Conservation (phyloP, 805 yeast species). For the Sugiyamaella floridensis region DNA sequence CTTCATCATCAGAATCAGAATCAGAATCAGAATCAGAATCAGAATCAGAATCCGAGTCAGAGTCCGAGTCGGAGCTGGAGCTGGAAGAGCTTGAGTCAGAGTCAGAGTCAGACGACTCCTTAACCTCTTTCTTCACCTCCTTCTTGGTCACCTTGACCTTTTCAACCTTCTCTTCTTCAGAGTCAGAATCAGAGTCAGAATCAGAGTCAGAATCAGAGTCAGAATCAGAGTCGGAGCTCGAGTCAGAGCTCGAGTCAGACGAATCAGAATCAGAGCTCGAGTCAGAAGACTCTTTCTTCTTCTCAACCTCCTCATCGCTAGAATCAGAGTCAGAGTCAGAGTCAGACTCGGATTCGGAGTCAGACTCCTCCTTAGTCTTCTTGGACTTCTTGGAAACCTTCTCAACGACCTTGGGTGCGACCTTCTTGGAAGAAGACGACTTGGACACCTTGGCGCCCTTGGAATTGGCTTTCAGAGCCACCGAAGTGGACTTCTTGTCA, state of each 20-base stretch:
- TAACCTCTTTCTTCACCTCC: constrained; percentile 29
- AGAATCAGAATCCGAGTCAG: constrained; percentile 24
- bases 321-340: constrained; percentile 26
- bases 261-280: constrained; percentile 27
- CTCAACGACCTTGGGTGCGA: constrained; percentile 5
- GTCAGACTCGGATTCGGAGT: constrained; percentile 21
- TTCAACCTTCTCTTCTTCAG: constrained; percentile 20
- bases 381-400: constrained; percentile 8
- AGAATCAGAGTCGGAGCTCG: constrained; percentile 21
- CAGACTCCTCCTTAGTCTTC: constrained; percentile 14
- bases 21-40: constrained; percentile 20
- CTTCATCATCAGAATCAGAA: constrained; percentile 22
- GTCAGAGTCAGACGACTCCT: constrained; percentile 36
- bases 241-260: constrained; percentile 26
- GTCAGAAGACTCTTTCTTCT: constrained; percentile 32
- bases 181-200: constrained; percentile 21
- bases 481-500: constrained; percentile 5
- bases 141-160: constrained; percentile 11
- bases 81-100: constrained; percentile 23
- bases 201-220: constrained; percentile 24
- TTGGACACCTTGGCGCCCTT: constrained; percentile 22
- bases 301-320: constrained; percentile 20
- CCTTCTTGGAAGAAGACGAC: constrained; percentile 2
- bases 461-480: constrained; percentile 24
- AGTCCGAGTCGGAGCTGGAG: constrained; percentile 26